These are phyloP conservation scores for Lepidium sativum DNA, from an alignment of 345 rosid species.

Conservation along the genomic window DNA sequence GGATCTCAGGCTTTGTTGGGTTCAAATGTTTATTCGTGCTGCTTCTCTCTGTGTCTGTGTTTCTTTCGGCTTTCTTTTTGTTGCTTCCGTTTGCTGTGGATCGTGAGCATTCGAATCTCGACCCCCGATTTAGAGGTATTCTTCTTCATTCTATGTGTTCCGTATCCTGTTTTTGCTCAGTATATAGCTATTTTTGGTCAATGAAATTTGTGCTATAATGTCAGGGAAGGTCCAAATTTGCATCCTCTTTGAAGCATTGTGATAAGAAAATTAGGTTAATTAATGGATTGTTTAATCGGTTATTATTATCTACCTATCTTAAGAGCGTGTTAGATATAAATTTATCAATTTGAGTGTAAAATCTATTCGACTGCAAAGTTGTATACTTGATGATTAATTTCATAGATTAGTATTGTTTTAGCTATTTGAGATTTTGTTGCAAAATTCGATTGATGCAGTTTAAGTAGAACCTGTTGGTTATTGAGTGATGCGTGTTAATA, in stretches of 20 bases:
- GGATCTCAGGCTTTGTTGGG: slow-evolving; percentile 35
- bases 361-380: neutral
- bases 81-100: slow-evolving; percentile 61
- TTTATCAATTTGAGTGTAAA: neutral
- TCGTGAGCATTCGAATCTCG: slow-evolving; percentile 57
- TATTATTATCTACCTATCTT: neutral
- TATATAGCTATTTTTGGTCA: slow-evolving; percentile 11
- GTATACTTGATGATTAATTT: neutral
- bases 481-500: neutral
- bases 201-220: neutral
- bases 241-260: neutral
- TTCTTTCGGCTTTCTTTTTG: slow-evolving; percentile 80
- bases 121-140: slow-evolving; percentile 60
- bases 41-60: slow-evolving; percentile 46
- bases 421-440: neutral
- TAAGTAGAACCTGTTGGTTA: neutral
- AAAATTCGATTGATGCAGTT: neutral
- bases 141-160: neutral
- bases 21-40: slow-evolving; percentile 50
- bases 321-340: neutral
- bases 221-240: slow-evolving; percentile 5
- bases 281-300: neutral
- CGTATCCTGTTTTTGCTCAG: neutral
- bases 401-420: neutral
- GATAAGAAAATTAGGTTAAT: neutral